Conservation (phyloP, 1,139 yeast genomes). For the Candida glucosophila region DNA sequence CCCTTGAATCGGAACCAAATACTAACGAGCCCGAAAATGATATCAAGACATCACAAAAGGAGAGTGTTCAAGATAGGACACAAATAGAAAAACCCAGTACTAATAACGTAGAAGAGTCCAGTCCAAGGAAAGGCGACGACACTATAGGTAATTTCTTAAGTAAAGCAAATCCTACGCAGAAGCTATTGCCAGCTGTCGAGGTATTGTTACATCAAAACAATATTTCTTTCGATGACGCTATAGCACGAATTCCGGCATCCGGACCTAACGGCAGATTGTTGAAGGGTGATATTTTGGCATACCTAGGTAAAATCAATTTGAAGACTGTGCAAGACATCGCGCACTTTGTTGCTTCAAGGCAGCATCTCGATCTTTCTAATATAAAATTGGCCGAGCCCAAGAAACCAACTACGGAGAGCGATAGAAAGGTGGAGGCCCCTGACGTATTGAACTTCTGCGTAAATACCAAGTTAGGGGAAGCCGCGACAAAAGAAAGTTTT, state of each 20-base stretch:
- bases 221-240: constrained; percentile 62
- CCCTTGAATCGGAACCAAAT: no score
- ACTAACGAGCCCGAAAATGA: constrained; percentile 11
- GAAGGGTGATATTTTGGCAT: constrained; percentile 87
- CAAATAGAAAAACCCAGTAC: constrained; percentile 9
- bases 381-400: constrained; percentile 44
- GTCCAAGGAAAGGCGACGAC: constrained; percentile 3
- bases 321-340: constrained; percentile 47
- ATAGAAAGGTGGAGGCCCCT: constrained; percentile 15
- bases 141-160: constrained; percentile 16
- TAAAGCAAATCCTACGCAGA: constrained; percentile 55
- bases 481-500: constrained; percentile 19
- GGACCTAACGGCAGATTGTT: constrained; percentile 85
- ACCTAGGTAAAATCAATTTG: constrained; percentile 60
- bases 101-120: constrained; percentile 7
- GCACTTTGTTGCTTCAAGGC: constrained; percentile 45
- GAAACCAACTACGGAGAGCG: constrained; percentile 8
- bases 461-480: constrained; percentile 19
- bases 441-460: constrained; percentile 20
- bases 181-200: constrained; percentile 75
- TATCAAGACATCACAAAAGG: constrained; percentile 8
- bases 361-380: constrained; percentile 70
- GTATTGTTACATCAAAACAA: constrained; percentile 51
- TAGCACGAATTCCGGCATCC: constrained; percentile 65
- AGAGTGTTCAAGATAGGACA: constrained; percentile 5